A percentile compares a stretch with the other conserved stretches of the same genome.
These are phyloP conservation scores for Hanseniaspora gamundiae DNA, from an alignment of 1,139 yeast species.

Conservation along the genomic window DNA sequence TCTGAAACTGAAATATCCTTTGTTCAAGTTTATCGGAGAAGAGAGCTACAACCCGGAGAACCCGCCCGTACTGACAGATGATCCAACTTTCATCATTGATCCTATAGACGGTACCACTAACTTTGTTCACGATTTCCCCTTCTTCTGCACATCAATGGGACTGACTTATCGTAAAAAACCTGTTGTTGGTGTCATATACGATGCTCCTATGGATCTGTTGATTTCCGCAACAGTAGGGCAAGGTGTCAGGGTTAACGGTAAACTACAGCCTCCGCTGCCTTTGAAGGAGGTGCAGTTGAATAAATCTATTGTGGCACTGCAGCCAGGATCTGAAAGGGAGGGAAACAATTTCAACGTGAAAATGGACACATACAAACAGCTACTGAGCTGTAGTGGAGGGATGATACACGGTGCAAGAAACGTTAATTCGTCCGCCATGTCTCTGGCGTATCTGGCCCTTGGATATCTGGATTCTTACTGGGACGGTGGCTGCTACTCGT, in stretches of 20 bases:
- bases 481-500: conserved; percentile 53
- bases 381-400: conserved; percentile 35
- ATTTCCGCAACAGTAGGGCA: conserved; percentile 39
- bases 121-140: conserved; percentile 48
- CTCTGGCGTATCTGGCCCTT: conserved; percentile 41
- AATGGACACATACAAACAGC: conserved; percentile 33
- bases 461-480: conserved; percentile 47
- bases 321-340: conserved; percentile 46
- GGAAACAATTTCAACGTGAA: conserved; percentile 39
- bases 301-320: conserved; percentile 43
- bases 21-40: conserved; percentile 44
- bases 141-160: conserved; percentile 47
- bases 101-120: conserved; percentile 55
- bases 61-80: conserved; percentile 30
- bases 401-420: conserved; percentile 48
- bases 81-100: conserved; percentile 49
- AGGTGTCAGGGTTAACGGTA: conserved; percentile 40
- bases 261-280: conserved; percentile 27
- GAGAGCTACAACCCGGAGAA: conserved; percentile 30
- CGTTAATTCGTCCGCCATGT: conserved; percentile 50
- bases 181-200: conserved; percentile 46
- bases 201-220: conserved; percentile 39
- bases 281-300: conserved; percentile 29
- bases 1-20: conserved; percentile 32
- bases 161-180: conserved; percentile 38